phyloP scores from a whole-genome alignment of 177 flowering plant species.

The Vitis hybrid region DNA sequence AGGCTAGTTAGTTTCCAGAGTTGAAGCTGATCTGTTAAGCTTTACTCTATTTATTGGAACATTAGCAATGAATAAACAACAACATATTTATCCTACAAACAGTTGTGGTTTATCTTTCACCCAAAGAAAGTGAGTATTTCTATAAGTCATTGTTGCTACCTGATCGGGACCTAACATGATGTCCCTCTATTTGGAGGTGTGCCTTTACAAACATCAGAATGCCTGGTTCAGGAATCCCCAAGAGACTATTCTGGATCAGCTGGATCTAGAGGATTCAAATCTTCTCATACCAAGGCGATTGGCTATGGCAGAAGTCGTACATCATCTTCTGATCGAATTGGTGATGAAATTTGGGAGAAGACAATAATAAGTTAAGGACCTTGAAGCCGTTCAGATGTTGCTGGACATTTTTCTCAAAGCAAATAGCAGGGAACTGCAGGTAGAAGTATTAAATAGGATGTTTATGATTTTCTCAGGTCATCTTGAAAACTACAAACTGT shows the following conservation, averaged over 20 bases:
- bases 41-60: too few species aligned
- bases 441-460: constrained; percentile 92
- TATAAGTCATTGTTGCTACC: too few species aligned
- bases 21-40: too few species aligned
- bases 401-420: too few species aligned
- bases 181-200: constrained; percentile 23
- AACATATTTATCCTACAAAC: too few species aligned
- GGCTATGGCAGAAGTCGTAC: constrained; percentile 60
- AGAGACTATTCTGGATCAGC: constrained; percentile 20
- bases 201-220: constrained; percentile 38
- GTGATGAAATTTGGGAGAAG: constrained; percentile 84
- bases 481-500: constrained; percentile 88
- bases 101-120: too few species aligned
- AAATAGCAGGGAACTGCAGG: constrained; percentile 58
- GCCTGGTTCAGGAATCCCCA: constrained; percentile 24
- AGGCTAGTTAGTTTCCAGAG: too few species aligned
- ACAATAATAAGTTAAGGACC: constrained; percentile 73
- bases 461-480: constrained; percentile 95
- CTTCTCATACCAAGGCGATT: constrained; percentile 41
- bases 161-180: too few species aligned
- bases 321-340: constrained; percentile 56
- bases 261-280: constrained; percentile 49
- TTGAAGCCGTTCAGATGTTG: constrained; percentile 72
- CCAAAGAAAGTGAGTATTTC: too few species aligned
- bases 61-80: too few species aligned